Evolutionary conservation across 441 rosid species (phyloP), one percentile per base, ranked within the genome.

Genomic region (Pelargonium cotyledonis): DNA sequence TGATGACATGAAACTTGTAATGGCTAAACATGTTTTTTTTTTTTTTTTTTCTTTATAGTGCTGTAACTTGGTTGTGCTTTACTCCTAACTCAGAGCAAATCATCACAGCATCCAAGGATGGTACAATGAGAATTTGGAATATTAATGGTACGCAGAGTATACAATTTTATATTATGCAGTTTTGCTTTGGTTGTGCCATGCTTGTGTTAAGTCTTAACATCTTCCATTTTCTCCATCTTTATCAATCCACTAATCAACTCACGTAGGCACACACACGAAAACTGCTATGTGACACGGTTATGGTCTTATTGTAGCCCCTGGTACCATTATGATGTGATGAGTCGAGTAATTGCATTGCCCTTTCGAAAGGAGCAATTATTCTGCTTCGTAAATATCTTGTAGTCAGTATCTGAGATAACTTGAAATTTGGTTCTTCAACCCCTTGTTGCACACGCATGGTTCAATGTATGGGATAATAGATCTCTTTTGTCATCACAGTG

Each of bases 41-140:
- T 68, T 70, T 62, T n/a, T 46, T 35, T 73, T 15, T 68, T 75
- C 63, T n/a, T n/a, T n/a, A 86, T 86, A 86, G 90, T 80, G 90
- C 90, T 65, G 90, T 86, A 44, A 89, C 96, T 77, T 92, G 98
- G 91, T 80, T 95, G 69, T 90, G 96, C 85, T 95, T 95, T 63
- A 69, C 87, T 70, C 92, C 95, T 16, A 82, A 85, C 88, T 92
- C 98, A 0, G 99, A 92, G 83, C 83, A 84, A 83, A 85, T 95
- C 71, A 84, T 95, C 73, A 92, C 99, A n/a, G 88, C 96, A 68
- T 95, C 98, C 31, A 95, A 95, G 85, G 99, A 95, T 77, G 96
- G 96, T 60, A 66, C 99, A 0, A 83, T 95, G 15, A 83, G 95
- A 83, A 78, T 85, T 73, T 95, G 99, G 99, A 95, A 95, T 78